These are phyloP conservation scores for Macaranga tanarius DNA, from an alignment of 441 rosid genomes.

Conservation along the genomic window DNA sequence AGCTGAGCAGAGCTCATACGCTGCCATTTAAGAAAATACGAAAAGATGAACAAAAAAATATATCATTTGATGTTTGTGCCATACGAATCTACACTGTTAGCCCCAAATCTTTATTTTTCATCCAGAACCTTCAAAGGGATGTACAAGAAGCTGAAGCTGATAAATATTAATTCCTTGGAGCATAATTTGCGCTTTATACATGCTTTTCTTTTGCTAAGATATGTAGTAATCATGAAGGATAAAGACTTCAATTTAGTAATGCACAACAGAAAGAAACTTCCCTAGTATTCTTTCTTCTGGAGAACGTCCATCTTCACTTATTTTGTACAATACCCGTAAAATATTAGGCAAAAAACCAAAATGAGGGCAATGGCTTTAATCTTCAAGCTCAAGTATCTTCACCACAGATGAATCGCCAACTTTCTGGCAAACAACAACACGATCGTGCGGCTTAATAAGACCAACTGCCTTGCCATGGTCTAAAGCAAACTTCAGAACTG, in stretches of 20 bases:
- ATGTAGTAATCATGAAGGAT: background rate
- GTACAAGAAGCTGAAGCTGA: background rate
- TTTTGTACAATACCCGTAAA: background rate
- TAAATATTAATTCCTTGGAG: background rate
- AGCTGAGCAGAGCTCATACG: no score
- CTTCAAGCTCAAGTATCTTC: slow-evolving; percentile 84
- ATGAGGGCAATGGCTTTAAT: slow-evolving; percentile 27
- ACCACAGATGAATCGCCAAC: slow-evolving; percentile 83
- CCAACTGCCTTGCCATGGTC: slow-evolving; percentile 73
- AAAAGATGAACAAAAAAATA: no score
- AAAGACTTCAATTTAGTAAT: background rate
- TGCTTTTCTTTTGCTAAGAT: background rate
- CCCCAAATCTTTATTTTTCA: no score
- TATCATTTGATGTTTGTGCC: no score
- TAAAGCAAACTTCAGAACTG: slow-evolving; percentile 79
- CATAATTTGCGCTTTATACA: background rate
- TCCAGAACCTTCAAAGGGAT: no score
- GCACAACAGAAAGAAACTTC: background rate
- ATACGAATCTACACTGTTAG: no score
- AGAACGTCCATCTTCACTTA: background rate
- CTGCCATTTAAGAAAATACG: no score
- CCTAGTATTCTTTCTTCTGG: background rate
- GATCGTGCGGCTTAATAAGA: slow-evolving; percentile 62
- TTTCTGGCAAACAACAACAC: slow-evolving; percentile 85
- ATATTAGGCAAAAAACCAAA: background rate